Conservation (phyloP, 495 filamentous ascomycete genomes). For the Hyaloscypha hepaticicola region DNA sequence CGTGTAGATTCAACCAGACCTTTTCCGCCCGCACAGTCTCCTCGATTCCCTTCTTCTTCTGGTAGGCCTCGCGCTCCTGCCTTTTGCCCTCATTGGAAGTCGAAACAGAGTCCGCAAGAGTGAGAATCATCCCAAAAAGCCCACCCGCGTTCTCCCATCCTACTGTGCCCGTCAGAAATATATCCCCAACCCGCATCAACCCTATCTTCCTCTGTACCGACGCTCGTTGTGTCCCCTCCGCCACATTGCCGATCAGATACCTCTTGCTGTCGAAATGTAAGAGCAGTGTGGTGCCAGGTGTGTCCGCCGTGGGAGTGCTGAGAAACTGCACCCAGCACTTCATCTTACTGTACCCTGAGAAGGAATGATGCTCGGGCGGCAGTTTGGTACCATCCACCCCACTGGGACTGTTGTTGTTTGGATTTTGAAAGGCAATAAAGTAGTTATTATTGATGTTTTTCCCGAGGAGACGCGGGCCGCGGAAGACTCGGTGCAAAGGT, state of each 20-base stretch:
- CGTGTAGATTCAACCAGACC: slow-evolving; percentile 64
- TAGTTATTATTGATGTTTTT: background rate
- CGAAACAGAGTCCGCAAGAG: slow-evolving; percentile 63
- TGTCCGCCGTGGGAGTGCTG: slow-evolving; percentile 86
- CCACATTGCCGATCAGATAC: slow-evolving; percentile 83
- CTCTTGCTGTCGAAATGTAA: slow-evolving; percentile 76
- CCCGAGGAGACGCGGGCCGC: background rate
- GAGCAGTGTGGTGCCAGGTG: slow-evolving; percentile 72
- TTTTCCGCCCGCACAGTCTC: slow-evolving; percentile 24
- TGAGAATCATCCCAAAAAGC: slow-evolving; percentile 78
- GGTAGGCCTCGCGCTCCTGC: slow-evolving; percentile 25
- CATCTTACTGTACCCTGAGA: slow-evolving; percentile 49
- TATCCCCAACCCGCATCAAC: slow-evolving; percentile 60
- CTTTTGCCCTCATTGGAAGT: slow-evolving; percentile 33
- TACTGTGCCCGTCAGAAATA: slow-evolving; percentile 77
- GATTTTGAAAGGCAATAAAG: background rate
- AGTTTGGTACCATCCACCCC: background rate
- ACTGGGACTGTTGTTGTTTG: background rate
- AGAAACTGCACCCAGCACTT: slow-evolving; percentile 68
- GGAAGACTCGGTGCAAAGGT: background rate
- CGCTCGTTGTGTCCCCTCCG: slow-evolving; percentile 84
- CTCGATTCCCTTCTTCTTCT: slow-evolving; percentile 34
- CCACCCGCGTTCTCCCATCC: slow-evolving; percentile 79
- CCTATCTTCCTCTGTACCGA: slow-evolving; percentile 60
- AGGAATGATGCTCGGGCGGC: background rate